Evolutionary conservation across 2,329 filamentous ascomycete genomes (phyloP).

Genomic region (Microdochium trichocladiopsis): DNA sequence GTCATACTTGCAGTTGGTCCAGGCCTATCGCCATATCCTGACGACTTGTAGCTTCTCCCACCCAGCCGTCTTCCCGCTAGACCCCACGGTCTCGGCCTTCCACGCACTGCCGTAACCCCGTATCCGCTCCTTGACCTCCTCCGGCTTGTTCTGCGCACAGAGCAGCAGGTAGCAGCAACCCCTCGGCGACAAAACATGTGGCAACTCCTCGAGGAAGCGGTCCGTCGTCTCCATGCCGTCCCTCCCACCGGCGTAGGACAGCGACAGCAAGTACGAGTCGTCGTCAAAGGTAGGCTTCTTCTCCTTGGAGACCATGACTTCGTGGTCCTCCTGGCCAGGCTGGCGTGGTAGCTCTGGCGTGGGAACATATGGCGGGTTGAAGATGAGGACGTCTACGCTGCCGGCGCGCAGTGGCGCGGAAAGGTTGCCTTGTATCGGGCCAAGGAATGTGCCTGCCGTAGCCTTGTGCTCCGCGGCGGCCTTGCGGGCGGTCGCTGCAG

Average conservation of each 20-base stretch:
- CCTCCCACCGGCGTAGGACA: constrained; percentile 82
- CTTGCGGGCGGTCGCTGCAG: constrained; percentile 57
- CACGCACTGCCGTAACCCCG: constrained; percentile 48
- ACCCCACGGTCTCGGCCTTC: constrained; percentile 70
- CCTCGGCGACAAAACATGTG: constrained; percentile 50
- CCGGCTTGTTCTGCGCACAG: constrained; percentile 84
- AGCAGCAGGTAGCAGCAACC: constrained; percentile 87
- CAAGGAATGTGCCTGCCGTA: constrained; percentile 49
- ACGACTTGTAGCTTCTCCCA: constrained; percentile 93
- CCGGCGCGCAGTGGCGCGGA: constrained; percentile 49
- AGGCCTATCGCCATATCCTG: constrained; percentile 61
- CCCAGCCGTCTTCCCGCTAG: constrained; percentile 79
- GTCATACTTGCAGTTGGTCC: too few species aligned
- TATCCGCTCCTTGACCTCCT: constrained; percentile 60
- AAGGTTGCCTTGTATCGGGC: constrained; percentile 65
- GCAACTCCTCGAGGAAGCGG: constrained; percentile 64
- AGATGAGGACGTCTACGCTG: constrained; percentile 76
- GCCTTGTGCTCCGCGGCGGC: constrained; percentile 26
- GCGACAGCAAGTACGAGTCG: constrained; percentile 74
- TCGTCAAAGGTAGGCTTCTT: constrained; percentile 53
- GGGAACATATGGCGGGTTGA: constrained; percentile 96
- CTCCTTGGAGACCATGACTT: constrained; percentile 14
- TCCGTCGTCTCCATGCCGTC: constrained; percentile 95
- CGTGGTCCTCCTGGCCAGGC: constrained; percentile 21
- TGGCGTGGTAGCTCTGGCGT: constrained; percentile 62